Base-by-base conservation (phyloP, 768 basidiomycete genomes). In the Postia placenta region DNA sequence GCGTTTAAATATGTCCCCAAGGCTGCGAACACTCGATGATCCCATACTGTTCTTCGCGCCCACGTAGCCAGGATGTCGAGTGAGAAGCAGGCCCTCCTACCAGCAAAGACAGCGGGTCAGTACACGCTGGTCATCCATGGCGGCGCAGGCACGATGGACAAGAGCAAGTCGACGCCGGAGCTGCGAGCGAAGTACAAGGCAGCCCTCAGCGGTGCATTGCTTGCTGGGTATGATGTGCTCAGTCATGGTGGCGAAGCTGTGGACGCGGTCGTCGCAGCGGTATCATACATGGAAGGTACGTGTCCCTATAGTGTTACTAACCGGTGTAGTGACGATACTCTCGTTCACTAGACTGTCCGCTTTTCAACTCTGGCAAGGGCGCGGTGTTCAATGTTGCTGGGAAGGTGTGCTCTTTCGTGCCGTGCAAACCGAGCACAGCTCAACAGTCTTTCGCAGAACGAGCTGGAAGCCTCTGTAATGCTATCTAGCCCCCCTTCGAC, bases 311-410 rank as follows among this genome's bases (percentile, higher is more conserved):
- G 30, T n/a, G 30, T 15, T 15, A 33, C 30, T 7, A 15, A 15
- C 30, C 30, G 7, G 30, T 7, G 30, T 33, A 33, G 7, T 17
- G 9, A 42, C n/a, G 20, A 20, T 7, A 42, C 25, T 41, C 17
- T 48, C 20, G 27, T 23, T 20, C 39, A 6, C n/a, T 45, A 90
- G 88, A 92, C 58, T 79, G 75, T 51, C 81, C 85, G 6, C 66
- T 92, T 15, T 91, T 92, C 69, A 92, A 92, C 56, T 68, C 81
- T 24, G 87, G 79, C 17, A 86, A 84, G 57, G 89, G 90, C 3
- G 84, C 89, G 7, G 88, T 92, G 15, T 92, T 89, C 69, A 92
- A 91, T 56, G 67, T 75, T 11, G 87, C 70, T 7, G 88, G 89
- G 39, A 88, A 89, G 74, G 87, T 87, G 47, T 41, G 64, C 38